Percentiles rank a stretch among this genome's conserved stretches.
phyloP scores from a whole-genome alignment of 2,329 filamentous ascomycete genomes.

The Sporothrix dimorphospora region DNA sequence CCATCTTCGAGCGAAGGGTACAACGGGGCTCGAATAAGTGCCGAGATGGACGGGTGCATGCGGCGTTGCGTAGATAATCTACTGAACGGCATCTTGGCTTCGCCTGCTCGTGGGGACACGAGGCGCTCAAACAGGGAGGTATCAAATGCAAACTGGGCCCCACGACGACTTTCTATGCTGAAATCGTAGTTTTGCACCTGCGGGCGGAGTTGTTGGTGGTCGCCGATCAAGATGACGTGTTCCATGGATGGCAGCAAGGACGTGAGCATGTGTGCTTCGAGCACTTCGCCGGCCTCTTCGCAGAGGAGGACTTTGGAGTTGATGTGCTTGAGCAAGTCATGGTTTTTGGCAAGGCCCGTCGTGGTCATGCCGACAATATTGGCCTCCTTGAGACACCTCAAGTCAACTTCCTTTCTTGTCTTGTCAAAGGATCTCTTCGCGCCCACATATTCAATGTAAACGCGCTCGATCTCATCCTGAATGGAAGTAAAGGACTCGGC shows the following conservation, averaged over 20 bases:
- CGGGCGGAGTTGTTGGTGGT: conserved; percentile 65
- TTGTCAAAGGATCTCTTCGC: conserved; percentile 25
- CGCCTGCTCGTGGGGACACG: conserved; percentile 31
- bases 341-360: conserved; percentile 57
- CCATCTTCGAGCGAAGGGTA: conserved; percentile 62
- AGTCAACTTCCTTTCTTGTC: conserved; percentile 41
- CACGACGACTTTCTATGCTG: conserved; percentile 53
- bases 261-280: conserved; percentile 65
- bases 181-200: conserved; percentile 60
- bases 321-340: conserved; percentile 53
- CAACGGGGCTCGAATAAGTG: conserved; percentile 58
- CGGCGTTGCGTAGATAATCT: conserved; percentile 62
- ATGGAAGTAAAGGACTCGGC: not conserved
- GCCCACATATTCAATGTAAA: not conserved
- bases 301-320: conserved; percentile 62
- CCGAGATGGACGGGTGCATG: conserved; percentile 66
- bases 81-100: conserved; percentile 38
- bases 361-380: conserved; percentile 64
- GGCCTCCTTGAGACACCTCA: conserved; percentile 45
- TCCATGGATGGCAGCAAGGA: conserved; percentile 62
- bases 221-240: conserved; percentile 66
- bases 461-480: not conserved
- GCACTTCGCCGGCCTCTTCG: conserved; percentile 70
- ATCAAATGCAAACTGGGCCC: conserved; percentile 58
- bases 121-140: conserved; percentile 63